Percentiles rank a stretch among this genome's conserved stretches.
These are phyloP conservation scores for Ramaria sp. DNA, from an alignment of 768 basidiomycete species.

Conservation along the genomic window DNA sequence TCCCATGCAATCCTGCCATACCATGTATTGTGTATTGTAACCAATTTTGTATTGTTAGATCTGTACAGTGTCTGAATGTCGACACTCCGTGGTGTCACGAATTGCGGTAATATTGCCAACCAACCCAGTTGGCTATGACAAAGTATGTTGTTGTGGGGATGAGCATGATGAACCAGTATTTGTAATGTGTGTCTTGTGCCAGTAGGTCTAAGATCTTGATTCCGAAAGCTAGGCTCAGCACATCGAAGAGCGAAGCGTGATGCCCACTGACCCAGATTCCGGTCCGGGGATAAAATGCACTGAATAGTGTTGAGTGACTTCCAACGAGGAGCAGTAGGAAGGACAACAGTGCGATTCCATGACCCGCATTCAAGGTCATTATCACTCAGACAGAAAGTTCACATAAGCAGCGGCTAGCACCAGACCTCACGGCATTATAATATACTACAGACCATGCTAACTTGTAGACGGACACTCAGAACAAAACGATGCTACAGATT, in stretches of 20 bases:
- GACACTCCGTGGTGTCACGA: slow-evolving; percentile 34
- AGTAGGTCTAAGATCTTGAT: slow-evolving; percentile 52
- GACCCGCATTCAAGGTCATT: slow-evolving; percentile 26
- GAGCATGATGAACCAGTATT: slow-evolving; percentile 70
- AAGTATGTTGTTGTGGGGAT: slow-evolving; percentile 80
- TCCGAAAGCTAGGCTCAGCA: too few relatives aligned
- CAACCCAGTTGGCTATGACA: slow-evolving; percentile 97
- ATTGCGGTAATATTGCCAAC: slow-evolving; percentile 95
- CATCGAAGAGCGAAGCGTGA: not conserved
- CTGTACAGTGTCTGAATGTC: not conserved
- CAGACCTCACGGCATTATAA: not conserved
- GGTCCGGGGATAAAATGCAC: slow-evolving; percentile 47
- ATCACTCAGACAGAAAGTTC: not conserved
- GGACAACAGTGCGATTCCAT: slow-evolving; percentile 36
- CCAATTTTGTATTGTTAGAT: not conserved
- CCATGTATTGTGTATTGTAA: not conserved
- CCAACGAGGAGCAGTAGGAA: slow-evolving; percentile 43
- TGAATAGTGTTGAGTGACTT: slow-evolving; percentile 54
- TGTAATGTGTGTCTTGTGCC: slow-evolving; percentile 75
- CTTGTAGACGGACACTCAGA: too few relatives aligned
- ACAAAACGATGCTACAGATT: too few relatives aligned
- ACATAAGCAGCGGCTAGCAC: not conserved
- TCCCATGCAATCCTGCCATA: not conserved
- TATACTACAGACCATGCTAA: not conserved
- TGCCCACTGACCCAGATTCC: slow-evolving; percentile 36